Conservation (phyloP, 106 monocot genomes). For the Posidonia australis region DNA sequence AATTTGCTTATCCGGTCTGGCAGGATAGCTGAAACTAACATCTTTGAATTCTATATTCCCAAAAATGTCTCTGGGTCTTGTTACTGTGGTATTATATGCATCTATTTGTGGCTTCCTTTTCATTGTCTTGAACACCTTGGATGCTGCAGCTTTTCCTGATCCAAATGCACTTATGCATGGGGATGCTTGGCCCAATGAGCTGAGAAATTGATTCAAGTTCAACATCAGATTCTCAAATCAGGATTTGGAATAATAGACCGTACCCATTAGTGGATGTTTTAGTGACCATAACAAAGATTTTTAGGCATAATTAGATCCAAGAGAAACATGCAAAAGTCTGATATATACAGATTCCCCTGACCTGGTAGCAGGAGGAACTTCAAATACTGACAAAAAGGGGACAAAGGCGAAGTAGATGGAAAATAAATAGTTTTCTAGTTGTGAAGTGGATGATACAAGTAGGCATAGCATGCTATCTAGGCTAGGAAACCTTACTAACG, state of each 20-base stretch:
- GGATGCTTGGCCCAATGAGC: constrained; percentile 41
- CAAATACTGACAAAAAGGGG: too few relatives aligned
- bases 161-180: constrained; percentile 44
- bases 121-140: constrained; percentile 44
- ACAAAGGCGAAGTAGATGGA: too few relatives aligned
- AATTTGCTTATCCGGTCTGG: constrained; percentile 34
- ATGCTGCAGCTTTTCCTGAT: constrained; percentile 39
- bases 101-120: constrained; percentile 54
- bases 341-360: too few relatives aligned
- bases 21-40: constrained; percentile 48
- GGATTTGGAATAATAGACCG: background rate
- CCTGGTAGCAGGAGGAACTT: too few relatives aligned
- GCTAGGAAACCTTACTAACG: background rate
- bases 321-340: too few relatives aligned
- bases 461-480: background rate
- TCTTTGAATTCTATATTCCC: constrained; percentile 43
- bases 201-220: constrained; percentile 11
- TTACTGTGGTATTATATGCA: constrained; percentile 26
- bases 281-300: background rate
- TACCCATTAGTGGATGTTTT: background rate
- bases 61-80: constrained; percentile 16
- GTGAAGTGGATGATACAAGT: too few relatives aligned
- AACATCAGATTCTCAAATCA: background rate
- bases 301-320: too few relatives aligned
- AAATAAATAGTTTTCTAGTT: too few relatives aligned